Conservation (phyloP, 2,329 filamentous ascomycete species). For the Alternaria alternata region DNA sequence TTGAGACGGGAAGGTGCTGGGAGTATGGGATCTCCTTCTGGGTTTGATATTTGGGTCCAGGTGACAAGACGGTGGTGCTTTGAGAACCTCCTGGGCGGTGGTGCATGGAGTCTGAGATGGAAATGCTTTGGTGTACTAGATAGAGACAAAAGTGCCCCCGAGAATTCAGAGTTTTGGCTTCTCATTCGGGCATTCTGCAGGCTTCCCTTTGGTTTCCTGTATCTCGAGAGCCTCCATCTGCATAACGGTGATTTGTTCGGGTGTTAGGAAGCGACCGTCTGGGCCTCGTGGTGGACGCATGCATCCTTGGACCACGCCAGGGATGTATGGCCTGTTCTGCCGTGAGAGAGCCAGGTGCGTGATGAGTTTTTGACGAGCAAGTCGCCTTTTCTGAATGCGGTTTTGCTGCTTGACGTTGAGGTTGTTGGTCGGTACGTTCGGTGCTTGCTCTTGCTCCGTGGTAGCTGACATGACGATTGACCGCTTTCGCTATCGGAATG, state of each 20-base stretch:
- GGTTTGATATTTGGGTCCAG: not conserved
- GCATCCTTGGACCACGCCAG: not conserved
- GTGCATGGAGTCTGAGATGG: not conserved
- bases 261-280: constrained; percentile 3
- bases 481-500: not conserved
- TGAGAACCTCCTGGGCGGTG: not conserved
- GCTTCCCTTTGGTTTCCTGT: not conserved
- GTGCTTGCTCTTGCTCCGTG: constrained; percentile 6
- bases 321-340: not conserved
- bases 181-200: not conserved
- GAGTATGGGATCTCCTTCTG: not conserved
- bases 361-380: constrained; percentile 8
- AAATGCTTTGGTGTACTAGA: not conserved
- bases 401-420: constrained; percentile 13
- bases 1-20: not conserved
- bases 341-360: not conserved
- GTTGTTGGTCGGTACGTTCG: not conserved
- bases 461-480: constrained; percentile 4
- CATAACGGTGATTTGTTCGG: constrained; percentile 1
- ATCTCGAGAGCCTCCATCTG: constrained; percentile 1
- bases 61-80: not conserved
- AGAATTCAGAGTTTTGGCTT: constrained; percentile 8
- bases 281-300: not conserved
- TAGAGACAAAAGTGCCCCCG: not conserved
- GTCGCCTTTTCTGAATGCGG: constrained; percentile 11